phyloP scores from a whole-genome alignment of 2,329 filamentous ascomycete genomes.

The Clonostachys rosea region DNA sequence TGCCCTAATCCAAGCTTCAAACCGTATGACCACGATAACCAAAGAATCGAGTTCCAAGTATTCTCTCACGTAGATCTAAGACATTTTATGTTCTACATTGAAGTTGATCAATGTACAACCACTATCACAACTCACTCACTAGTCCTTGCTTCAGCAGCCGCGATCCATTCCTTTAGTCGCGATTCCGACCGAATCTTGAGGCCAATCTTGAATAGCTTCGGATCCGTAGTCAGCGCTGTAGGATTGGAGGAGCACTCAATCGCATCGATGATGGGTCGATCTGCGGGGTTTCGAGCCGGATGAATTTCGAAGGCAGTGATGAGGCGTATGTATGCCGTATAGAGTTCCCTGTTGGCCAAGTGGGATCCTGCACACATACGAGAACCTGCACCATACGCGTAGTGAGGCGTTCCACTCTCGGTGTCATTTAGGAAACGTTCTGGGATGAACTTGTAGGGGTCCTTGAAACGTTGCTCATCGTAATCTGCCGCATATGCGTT shows the following conservation, averaged over 20 bases:
- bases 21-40: too few relatives aligned
- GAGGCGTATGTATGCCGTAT: conserved; percentile 53
- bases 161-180: conserved; percentile 46
- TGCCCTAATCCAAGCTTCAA: too few relatives aligned
- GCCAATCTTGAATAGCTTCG: conserved; percentile 58
- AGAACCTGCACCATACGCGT: conserved; percentile 57
- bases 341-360: conserved; percentile 59
- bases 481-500: conserved; percentile 74
- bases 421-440: conserved; percentile 62
- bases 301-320: conserved; percentile 54
- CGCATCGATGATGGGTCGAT: conserved; percentile 48
- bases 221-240: conserved; percentile 56
- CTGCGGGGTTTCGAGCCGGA: conserved; percentile 34
- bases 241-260: conserved; percentile 53
- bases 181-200: conserved; percentile 41
- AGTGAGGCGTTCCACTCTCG: conserved; percentile 54
- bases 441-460: conserved; percentile 59
- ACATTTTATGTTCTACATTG: too few relatives aligned
- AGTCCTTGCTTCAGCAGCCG: conserved; percentile 33
- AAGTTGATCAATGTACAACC: too few relatives aligned
- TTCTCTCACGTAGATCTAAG: too few relatives aligned
- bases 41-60: too few relatives aligned
- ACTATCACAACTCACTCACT: neutral
- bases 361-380: conserved; percentile 62
- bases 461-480: conserved; percentile 63